These are phyloP conservation scores for Fusarium coffeatum DNA, from an alignment of 2,329 filamentous ascomycete genomes.

Conservation along the genomic window DNA sequence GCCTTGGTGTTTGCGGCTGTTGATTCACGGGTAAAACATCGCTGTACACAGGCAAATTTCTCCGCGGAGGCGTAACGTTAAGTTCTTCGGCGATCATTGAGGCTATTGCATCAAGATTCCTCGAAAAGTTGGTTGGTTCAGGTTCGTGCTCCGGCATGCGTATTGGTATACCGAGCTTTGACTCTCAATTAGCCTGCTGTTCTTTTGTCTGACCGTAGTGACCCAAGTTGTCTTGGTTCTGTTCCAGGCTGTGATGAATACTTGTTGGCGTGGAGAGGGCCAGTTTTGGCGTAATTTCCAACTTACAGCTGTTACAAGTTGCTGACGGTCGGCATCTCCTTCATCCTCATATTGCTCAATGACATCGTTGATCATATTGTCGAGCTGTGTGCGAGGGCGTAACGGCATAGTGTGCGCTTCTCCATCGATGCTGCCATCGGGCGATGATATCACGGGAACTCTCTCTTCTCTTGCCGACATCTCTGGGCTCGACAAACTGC, in stretches of 20 bases:
- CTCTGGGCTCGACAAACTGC: not conserved
- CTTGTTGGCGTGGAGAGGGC: not conserved
- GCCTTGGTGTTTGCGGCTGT: constrained; percentile 42
- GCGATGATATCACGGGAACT: not conserved
- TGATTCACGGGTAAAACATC: constrained; percentile 27
- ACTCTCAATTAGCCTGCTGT: constrained; percentile 4
- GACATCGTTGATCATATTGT: not conserved
- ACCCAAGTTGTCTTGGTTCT: not conserved
- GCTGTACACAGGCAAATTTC: constrained; percentile 39
- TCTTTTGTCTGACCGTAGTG: not conserved
- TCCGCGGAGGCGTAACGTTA: not conserved
- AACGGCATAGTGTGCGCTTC: not conserved
- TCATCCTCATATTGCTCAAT: not conserved
- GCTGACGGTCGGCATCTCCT: not conserved
- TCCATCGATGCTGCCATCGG: not conserved
- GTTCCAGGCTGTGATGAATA: not conserved
- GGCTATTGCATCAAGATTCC: not conserved
- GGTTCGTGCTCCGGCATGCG: constrained; percentile 8
- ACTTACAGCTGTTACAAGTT: constrained; percentile 19
- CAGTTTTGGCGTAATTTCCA: not conserved
- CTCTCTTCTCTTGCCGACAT: not conserved
- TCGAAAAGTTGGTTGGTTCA: not conserved
- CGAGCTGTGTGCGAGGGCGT: constrained; percentile 1
- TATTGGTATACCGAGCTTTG: not conserved
- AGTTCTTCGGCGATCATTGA: constrained; percentile 4